Conservation (phyloP, 2,329 filamentous ascomycete genomes). For the Chalaropsis ovoidea region DNA sequence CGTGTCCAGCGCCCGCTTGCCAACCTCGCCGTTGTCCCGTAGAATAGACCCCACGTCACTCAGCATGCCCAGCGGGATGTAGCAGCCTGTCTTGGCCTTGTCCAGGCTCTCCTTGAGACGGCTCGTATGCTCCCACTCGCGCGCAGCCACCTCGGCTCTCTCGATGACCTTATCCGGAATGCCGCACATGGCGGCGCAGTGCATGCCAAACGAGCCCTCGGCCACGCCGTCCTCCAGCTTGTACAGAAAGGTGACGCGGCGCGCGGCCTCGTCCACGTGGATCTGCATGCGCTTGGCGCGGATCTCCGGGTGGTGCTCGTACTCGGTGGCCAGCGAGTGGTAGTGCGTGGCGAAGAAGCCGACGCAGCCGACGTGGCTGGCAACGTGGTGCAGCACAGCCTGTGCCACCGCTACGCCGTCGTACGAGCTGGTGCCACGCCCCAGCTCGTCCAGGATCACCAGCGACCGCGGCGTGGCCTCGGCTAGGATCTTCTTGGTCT, state of each 20-base stretch:
- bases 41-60: constrained; percentile 79
- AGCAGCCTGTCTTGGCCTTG: constrained; percentile 64
- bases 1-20: constrained; percentile 46
- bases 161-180: constrained; percentile 76
- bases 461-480: constrained; percentile 90
- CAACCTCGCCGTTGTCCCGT: constrained; percentile 45
- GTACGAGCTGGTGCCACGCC: constrained; percentile 87
- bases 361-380: constrained; percentile 81
- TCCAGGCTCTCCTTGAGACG: constrained; percentile 81
- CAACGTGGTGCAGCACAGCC: constrained; percentile 91
- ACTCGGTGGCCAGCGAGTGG: constrained; percentile 85
- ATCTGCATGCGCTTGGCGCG: constrained; percentile 84
- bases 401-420: constrained; percentile 95
- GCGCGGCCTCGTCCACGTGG: constrained; percentile 71
- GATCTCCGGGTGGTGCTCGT: constrained; percentile 80
- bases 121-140: constrained; percentile 91
- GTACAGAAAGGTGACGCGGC: constrained; percentile 93
- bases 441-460: constrained; percentile 93
- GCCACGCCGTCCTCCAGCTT: constrained; percentile 87
- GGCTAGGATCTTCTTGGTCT: constrained; percentile 94
- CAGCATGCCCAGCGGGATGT: constrained; percentile 73
- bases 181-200: constrained; percentile 96
- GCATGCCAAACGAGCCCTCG: constrained; percentile 97
- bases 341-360: constrained; percentile 99
- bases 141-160: constrained; percentile 76